Evolutionary conservation across 2,329 filamentous ascomycete species (phyloP), one percentile per base, ranked within the genome.

Genomic region (Exophiala aquamarina): DNA sequence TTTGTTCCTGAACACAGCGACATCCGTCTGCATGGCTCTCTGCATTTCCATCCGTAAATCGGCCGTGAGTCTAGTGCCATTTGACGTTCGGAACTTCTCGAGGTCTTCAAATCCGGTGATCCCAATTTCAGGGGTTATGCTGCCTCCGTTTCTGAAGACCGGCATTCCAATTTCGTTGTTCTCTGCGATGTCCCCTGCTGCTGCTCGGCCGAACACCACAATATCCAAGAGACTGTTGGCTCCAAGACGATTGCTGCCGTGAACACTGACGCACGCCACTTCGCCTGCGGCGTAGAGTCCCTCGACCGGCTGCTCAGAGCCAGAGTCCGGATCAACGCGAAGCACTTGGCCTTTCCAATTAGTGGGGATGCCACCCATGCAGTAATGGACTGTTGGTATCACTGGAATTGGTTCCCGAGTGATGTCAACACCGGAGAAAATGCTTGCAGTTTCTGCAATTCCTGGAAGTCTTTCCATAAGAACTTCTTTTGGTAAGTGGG

Each of bases 361-460:
- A 54, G 89, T 94, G 33, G 89, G 89, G 57, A 95, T 93, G 76
- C 89, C 89, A 68, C 89, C 89, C 89, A 94, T 94, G 78, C 93
- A 93, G 79, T 95, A 95, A 76, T 95, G 88, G 54, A 93, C 89
- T 18, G 89, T 94, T 43, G 89, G 89, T 42, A 94, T 77, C 55
- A 94, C 89, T 45, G 89, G 89, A 59, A 94, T 94, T 55, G 89
- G 89, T 72, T 93, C 86, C 76, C 90, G 91, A 60, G 82, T 83
- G 59, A 95, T 88, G 68, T 95, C 89, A 59, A 95, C 88, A 70
- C 89, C 89, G 45, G 89, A 79, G 71, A 95, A 95, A 62, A 94
- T 94, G 61, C 86, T 87, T 29, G 89, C 89, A 14, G 89, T 95
- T 77, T 95, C 89, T 21, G 89, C 92, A 67, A 95, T 95, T 78